phyloP scores from a whole-genome alignment of 768 basidiomycete species.

The Nidularia sp. region DNA sequence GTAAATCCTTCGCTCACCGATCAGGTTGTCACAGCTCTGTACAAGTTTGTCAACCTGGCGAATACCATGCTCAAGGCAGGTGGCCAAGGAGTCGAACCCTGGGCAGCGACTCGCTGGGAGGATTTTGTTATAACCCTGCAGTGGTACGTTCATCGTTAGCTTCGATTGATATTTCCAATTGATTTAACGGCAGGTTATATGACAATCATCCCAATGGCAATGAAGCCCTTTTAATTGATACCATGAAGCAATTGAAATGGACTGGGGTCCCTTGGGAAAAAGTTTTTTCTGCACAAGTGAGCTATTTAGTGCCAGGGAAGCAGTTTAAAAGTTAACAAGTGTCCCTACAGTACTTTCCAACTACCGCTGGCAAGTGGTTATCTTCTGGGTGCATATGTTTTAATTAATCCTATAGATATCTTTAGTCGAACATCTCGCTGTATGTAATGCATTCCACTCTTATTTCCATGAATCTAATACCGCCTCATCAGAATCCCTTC shows the following conservation, averaged over 20 bases:
- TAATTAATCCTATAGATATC: not conserved
- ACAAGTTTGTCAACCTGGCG: slow-evolving; percentile 50
- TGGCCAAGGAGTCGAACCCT: slow-evolving; percentile 42
- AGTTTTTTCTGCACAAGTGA: slow-evolving; percentile 42
- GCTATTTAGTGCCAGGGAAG: not conserved
- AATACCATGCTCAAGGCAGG: slow-evolving; percentile 52
- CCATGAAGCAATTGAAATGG: slow-evolving; percentile 48
- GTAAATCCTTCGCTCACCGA: slow-evolving; percentile 35
- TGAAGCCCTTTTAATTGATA: slow-evolving; percentile 45
- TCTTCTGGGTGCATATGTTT: not conserved
- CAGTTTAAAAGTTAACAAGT: not conserved
- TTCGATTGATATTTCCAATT: not conserved
- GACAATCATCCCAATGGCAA: slow-evolving; percentile 47
- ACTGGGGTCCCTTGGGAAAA: slow-evolving; percentile 53
- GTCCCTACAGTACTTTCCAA: slow-evolving; percentile 39
- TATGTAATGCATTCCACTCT: slow-evolving; percentile 4
- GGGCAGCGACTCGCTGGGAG: slow-evolving; percentile 54
- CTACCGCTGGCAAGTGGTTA: slow-evolving; percentile 21
- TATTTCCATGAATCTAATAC: not conserved
- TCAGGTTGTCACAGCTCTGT: slow-evolving; percentile 41
- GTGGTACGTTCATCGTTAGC: slow-evolving; percentile 29
- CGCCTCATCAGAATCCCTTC: slow-evolving; percentile 37
- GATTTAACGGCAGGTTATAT: slow-evolving; percentile 35
- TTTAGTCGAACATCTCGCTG: slow-evolving; percentile 24
- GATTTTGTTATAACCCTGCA: slow-evolving; percentile 54